Base-by-base conservation (phyloP, 441 rosid genomes). In the Eruca vesicaria region DNA sequence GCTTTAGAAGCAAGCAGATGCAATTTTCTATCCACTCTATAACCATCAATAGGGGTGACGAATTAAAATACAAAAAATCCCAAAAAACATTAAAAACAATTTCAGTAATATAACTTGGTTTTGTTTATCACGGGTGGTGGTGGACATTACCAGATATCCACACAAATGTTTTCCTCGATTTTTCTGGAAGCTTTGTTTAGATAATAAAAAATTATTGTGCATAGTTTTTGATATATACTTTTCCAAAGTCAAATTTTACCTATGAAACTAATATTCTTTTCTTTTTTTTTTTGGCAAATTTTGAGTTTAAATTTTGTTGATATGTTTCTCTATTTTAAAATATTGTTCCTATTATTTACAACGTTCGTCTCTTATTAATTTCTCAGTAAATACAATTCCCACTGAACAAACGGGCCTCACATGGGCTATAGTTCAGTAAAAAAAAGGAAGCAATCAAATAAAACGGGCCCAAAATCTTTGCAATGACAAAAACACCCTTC, bases 1-100 rank as follows among this genome's bases (percentile, higher is more conserved):
- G 76, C 80, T 76, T 76, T 67, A 57, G 57, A 64, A 63, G 61
- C 52, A 76, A 69, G 70, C 66, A 53, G 4, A 29, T 29, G 32
- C 32, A 29, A 29, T 4, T 29, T 29, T 7, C 32, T 29, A 29
- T 29, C 32, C 32, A 29, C 3, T 28, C 32, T 29, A 29, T 29
- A 29, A 29, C 32, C 32, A 29, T 29, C 32, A 5, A 29, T 4
- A 29, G 32, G 32, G 32, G 32, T 29, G 5, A 29, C 32, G 32
- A 29, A 29, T 4, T 29, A 29, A n/a, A 29, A 29, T 29, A 29
- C 5, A 4, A 3, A 29, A 29, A 29, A 29, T n/a, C n/a, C n/a
- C n/a, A 45, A 45, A 50, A 43, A 18, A 2, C 11, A 50, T 50
- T 50, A 18, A n/a, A n/a, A n/a, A n/a, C n/a, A n/a, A n/a, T n/a